Evolutionary conservation across 305 asterid genomes (phyloP), one percentile per base, ranked within the genome.

Genomic region (Solanum chacoense): DNA sequence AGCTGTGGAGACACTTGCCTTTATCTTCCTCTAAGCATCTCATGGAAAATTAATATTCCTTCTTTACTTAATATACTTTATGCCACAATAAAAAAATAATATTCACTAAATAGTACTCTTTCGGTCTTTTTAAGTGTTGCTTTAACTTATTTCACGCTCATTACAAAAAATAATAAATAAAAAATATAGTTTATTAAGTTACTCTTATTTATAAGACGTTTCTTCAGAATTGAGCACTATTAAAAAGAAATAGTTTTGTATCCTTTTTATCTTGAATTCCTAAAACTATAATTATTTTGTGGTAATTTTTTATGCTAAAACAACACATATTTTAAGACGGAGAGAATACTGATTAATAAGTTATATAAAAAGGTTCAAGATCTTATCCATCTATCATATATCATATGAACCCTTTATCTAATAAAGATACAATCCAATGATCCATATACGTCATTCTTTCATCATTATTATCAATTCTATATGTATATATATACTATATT

Each of bases 1-100:
- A 77, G 93, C 89, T 40, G 71, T 79, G 92, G 89, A 36, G 91
- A 77, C 86, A 83, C 72, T 45, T 29, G n/a, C 72, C 38, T 29
- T 45, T 45, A 55, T 26, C 35, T 79, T 38, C 85, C 85, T 24
- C 34, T 79, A 22, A 40, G 26, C 50, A 2, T 80, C 85, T 80
- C 36, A 80, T 78, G 59, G 59, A 78, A 37, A 37, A 24, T n/a
- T 9, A 20, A 76, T 78, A 40, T 40, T 40, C 37, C 37, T 29
- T 29, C 28, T 29, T 29, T 20, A 29, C 72, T 83, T 50, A 28
- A 8, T 59, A 29, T 45, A 83, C 29, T 83, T 50, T 45, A 83
- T 45, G 72, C 3, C 12, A 45, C 18, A 45, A 20, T 20, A 18
- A 45, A 45, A 29, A 40, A 55, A 74, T 0, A 45, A 29, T 5